Evolutionary conservation across 2,329 filamentous ascomycete genomes (phyloP).

Genomic region (Microdochium nivale): DNA sequence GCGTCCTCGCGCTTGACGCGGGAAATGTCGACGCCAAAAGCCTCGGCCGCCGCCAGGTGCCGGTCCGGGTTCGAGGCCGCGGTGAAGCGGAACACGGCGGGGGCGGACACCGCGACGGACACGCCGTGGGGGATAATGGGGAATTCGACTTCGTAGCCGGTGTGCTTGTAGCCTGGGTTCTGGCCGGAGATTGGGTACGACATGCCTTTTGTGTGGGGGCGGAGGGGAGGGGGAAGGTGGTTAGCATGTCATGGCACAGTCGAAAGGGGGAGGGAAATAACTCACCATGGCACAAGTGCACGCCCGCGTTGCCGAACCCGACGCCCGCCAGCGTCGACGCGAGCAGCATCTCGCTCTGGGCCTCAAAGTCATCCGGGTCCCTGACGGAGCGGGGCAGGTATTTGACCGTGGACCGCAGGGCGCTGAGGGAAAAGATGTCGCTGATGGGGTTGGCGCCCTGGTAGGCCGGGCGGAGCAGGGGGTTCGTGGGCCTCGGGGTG

Average conservation of each 20-base stretch:
- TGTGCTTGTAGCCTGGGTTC: constrained; percentile 83
- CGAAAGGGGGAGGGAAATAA: constrained; percentile 2
- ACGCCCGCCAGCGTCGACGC: constrained; percentile 91
- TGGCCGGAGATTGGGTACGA: constrained; percentile 95
- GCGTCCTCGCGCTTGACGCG: constrained; percentile 85
- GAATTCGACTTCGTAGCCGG: constrained; percentile 68
- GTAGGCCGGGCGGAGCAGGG: constrained; percentile 85
- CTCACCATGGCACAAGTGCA: constrained; percentile 64
- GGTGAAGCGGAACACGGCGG: constrained; percentile 91
- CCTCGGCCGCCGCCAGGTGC: constrained; percentile 81
- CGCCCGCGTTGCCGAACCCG: constrained; percentile 94
- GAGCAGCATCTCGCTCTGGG: constrained; percentile 91
- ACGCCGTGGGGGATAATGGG: constrained; percentile 94
- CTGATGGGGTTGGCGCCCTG: constrained; percentile 97
- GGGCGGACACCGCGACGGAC: constrained; percentile 85
- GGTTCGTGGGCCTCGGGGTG: constrained; percentile 75
- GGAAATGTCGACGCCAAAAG: constrained; percentile 81
- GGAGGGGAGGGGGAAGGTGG: constrained; percentile 2
- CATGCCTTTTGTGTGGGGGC: constrained; percentile 61
- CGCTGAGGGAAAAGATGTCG: constrained; percentile 90
- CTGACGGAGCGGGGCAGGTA: constrained; percentile 83
- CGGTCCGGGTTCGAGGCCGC: constrained; percentile 85
- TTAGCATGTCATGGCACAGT: too few species aligned
- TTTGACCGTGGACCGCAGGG: constrained; percentile 75
- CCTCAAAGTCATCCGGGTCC: constrained; percentile 85